Percentiles rank a stretch among this genome's conserved stretches.
Conservation (phyloP, 2,329 filamentous ascomycete genomes). For the Rhexocercosporidium sp. region DNA sequence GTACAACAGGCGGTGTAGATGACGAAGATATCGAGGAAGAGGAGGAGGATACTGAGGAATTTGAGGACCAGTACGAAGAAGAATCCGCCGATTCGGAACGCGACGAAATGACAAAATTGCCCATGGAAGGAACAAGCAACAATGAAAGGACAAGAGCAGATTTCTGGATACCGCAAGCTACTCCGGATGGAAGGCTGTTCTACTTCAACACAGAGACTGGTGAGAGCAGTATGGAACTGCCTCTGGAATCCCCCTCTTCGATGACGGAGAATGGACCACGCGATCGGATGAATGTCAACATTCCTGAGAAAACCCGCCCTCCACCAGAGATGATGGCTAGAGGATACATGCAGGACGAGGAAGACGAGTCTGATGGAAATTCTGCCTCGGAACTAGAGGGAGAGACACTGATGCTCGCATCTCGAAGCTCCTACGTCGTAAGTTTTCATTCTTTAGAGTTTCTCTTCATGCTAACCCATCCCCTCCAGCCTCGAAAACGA, state of each 20-base stretch:
- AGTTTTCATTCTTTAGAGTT: conserved; percentile 41
- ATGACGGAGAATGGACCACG: conserved; percentile 82
- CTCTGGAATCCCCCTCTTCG: conserved; percentile 86
- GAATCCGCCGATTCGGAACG: conserved; percentile 69
- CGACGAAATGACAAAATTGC: conserved; percentile 61
- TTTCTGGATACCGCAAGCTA: conserved; percentile 98
- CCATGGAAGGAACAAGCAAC: conserved; percentile 69
- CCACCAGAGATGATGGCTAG: conserved; percentile 91
- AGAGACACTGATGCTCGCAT: conserved; percentile 72
- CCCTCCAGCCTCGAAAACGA: conserved; percentile 63
- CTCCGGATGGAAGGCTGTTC: conserved; percentile 88
- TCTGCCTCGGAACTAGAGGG: conserved; percentile 89
- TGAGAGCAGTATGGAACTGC: conserved; percentile 92
- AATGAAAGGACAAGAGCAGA: conserved; percentile 83
- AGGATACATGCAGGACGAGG: conserved; percentile 81
- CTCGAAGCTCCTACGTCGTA: conserved; percentile 73
- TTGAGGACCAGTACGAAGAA: conserved; percentile 62
- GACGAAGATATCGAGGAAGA: conserved; percentile 67
- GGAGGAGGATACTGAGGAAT: conserved; percentile 72
- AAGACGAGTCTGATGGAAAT: conserved; percentile 82
- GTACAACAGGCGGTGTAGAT: conserved; percentile 57
- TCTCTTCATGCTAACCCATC: conserved; percentile 34
- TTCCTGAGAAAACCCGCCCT: conserved; percentile 88
- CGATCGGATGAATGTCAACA: conserved; percentile 85
- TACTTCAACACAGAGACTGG: conserved; percentile 99